Percentiles rank a stretch among this genome's conserved stretches.
These are phyloP conservation scores for Camelina laxa DNA, from an alignment of 345 rosid species.

Conservation along the genomic window DNA sequence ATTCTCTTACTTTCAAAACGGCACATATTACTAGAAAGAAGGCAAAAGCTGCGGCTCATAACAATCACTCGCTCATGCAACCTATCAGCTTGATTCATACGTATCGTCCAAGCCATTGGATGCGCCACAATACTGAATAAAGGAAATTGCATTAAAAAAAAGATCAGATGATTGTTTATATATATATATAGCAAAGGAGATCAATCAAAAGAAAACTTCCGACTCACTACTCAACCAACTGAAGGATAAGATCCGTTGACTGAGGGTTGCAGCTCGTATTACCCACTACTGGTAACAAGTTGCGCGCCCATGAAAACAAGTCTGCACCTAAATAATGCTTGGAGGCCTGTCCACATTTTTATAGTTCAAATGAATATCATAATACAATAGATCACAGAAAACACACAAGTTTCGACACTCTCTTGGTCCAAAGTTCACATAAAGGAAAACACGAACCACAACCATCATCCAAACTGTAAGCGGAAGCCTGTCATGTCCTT, in stretches of 20 bases:
- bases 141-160: background rate
- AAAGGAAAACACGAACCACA: background rate
- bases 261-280: slow-evolving; percentile 55
- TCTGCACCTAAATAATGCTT: slow-evolving; percentile 62
- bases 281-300: slow-evolving; percentile 53
- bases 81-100: slow-evolving; percentile 54
- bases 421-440: background rate
- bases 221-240: slow-evolving; percentile 50
- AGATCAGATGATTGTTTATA: background rate
- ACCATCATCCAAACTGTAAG: background rate
- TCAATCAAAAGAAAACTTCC: background rate
- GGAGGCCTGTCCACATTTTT: slow-evolving; percentile 49
- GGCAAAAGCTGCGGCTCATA: too few species aligned
- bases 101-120: slow-evolving; percentile 56
- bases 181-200: slow-evolving; percentile 7
- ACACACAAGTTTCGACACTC: background rate
- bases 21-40: too few species aligned
- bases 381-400: background rate
- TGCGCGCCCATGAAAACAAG: slow-evolving; percentile 57
- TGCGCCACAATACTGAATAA: slow-evolving; percentile 58
- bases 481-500: background rate
- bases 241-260: slow-evolving; percentile 67
- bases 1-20: too few species aligned
- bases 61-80: slow-evolving; percentile 54
- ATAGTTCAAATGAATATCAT: slow-evolving; percentile 19